Conservation (phyloP, 2,329 filamentous ascomycete genomes). For the Aspergillus hortae region DNA sequence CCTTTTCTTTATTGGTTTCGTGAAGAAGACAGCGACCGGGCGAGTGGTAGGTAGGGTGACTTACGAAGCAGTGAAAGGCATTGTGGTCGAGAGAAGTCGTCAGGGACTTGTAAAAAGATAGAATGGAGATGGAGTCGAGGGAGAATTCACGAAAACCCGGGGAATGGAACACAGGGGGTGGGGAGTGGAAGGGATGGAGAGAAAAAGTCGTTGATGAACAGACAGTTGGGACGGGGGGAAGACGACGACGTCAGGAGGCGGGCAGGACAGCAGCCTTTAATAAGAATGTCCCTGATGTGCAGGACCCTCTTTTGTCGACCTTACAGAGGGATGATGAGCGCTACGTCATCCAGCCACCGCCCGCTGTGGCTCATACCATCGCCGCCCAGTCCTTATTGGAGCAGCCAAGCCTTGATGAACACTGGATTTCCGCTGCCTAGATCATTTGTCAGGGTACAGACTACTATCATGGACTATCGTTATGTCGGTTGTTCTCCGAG, state of each 20-base stretch:
- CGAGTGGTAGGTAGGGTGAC: not conserved
- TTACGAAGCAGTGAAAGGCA: constrained; percentile 51
- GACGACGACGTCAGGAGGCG: not conserved
- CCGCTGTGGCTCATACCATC: constrained; percentile 14
- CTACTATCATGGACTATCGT: not conserved
- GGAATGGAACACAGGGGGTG: not conserved
- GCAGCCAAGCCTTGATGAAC: constrained; percentile 5
- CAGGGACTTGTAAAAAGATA: not conserved
- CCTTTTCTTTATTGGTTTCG: not conserved
- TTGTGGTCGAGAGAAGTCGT: constrained; percentile 26
- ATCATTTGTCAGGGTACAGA: constrained; percentile 3
- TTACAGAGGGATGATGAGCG: constrained; percentile 1
- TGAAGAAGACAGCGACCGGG: not conserved
- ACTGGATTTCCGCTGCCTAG: constrained; percentile 10
- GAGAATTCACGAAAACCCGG: not conserved
- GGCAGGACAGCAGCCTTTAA: not conserved
- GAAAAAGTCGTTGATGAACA: not conserved
- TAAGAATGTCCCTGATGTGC: not conserved
- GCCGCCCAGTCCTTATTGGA: constrained; percentile 5
- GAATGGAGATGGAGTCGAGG: too few species aligned
- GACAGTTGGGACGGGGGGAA: not conserved
- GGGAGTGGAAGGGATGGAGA: not conserved
- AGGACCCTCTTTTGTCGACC: not conserved
- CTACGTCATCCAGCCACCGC: constrained; percentile 16
- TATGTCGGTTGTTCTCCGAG: too few species aligned